phyloP scores from a whole-genome alignment of 768 basidiomycete genomes.

The Rhodosporidiobolus sp. region DNA sequence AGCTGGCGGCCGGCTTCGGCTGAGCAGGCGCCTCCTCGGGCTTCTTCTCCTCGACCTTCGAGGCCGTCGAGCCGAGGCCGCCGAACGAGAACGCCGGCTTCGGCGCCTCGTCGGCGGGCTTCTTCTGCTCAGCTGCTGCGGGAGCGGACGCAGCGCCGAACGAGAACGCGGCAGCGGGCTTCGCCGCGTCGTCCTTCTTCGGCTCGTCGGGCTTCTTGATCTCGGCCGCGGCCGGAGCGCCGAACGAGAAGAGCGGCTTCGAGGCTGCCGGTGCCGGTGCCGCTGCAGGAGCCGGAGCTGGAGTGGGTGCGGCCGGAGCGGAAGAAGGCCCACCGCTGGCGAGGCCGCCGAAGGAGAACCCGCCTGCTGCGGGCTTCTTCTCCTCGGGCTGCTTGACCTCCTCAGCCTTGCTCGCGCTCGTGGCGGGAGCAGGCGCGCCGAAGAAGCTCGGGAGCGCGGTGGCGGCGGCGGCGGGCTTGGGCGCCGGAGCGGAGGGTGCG shows the following conservation, averaged over 20 bases:
- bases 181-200: background rate
- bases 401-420: background rate
- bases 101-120: background rate
- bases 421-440: background rate
- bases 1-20: background rate
- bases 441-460: background rate
- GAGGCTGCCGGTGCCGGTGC: background rate
- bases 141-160: constrained; percentile 9
- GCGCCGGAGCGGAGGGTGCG: background rate
- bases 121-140: background rate
- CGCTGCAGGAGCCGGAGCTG: background rate
- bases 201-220: background rate
- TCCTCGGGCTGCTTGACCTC: background rate
- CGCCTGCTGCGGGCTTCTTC: background rate
- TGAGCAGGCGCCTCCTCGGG: too few species aligned
- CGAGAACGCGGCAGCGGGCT: background rate
- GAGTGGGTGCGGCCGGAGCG: background rate
- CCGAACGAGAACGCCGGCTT: background rate
- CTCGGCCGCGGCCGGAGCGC: background rate
- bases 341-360: too few species aligned
- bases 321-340: too few species aligned
- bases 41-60: background rate
- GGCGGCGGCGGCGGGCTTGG: background rate
- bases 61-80: background rate
- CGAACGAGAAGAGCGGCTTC: constrained; percentile 9